Evolutionary conservation across 169 alveolate genomes (phyloP).

Genomic region (Eimeria maxima): DNA sequence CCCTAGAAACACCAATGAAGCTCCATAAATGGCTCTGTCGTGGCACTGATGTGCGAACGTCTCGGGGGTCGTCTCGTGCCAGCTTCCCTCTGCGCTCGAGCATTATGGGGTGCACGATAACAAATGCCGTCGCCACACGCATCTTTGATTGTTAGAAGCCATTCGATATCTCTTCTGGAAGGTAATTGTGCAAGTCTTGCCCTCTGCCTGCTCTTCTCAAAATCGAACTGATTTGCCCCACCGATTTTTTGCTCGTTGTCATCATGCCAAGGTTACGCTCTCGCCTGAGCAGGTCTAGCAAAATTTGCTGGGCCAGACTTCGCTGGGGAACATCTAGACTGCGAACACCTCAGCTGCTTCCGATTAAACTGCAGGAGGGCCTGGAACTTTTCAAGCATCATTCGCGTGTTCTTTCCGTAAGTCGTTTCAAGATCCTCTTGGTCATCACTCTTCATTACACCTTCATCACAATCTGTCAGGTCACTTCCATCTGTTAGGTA

Average conservation of each 20-base stretch:
- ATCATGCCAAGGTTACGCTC: slow-evolving; percentile 13
- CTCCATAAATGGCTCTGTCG: slow-evolving; percentile 10
- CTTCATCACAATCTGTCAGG: slow-evolving; percentile 64
- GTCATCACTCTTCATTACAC: neutral
- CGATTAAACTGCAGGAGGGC: slow-evolving; percentile 63
- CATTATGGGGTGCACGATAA: neutral
- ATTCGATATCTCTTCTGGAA: neutral
- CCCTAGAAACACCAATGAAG: slow-evolving; percentile 38
- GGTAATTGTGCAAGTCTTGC: neutral
- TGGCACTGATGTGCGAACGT: neutral
- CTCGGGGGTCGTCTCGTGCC: neutral
- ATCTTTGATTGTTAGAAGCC: neutral
- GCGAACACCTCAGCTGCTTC: slow-evolving; percentile 55
- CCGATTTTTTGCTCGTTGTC: neutral
- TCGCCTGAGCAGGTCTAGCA: slow-evolving; percentile 70
- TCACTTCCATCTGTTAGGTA: slow-evolving; percentile 73
- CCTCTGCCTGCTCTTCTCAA: neutral
- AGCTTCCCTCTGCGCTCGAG: slow-evolving; percentile 40
- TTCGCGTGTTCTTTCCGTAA: slow-evolving; percentile 68
- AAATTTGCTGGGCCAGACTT: slow-evolving; percentile 61
- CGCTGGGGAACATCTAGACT: slow-evolving; percentile 63
- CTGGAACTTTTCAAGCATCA: slow-evolving; percentile 77
- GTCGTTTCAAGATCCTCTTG: neutral
- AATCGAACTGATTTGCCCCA: neutral
- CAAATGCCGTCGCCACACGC: neutral